Evolutionary conservation across 1,284 basidiomycete genomes (phyloP).

Genomic region (Cryptococcus wingfieldii): DNA sequence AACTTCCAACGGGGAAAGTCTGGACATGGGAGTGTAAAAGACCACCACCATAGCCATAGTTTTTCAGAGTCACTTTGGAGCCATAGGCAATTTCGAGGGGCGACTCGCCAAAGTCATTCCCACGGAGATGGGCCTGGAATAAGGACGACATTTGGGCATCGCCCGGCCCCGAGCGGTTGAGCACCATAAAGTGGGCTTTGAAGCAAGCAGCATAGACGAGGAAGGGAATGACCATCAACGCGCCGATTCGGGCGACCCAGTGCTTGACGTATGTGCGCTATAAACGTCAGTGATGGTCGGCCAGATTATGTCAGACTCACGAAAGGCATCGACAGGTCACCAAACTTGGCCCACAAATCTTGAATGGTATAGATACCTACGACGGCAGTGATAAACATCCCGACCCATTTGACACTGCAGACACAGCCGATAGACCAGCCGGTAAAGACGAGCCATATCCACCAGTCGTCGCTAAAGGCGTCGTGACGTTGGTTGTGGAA

Average conservation of each 20-base stretch:
- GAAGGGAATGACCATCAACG: constrained; percentile 84
- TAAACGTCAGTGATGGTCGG: background rate
- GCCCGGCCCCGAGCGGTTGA: constrained; percentile 91
- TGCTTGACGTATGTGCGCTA: constrained; percentile 77
- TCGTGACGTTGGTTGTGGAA: constrained; percentile 93
- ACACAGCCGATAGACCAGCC: constrained; percentile 92
- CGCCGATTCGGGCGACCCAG: constrained; percentile 81
- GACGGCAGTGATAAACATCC: constrained; percentile 88
- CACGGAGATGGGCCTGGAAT: constrained; percentile 94
- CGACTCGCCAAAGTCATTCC: constrained; percentile 86
- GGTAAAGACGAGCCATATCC: constrained; percentile 87
- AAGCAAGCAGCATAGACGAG: constrained; percentile 90
- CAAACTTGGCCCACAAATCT: constrained; percentile 98
- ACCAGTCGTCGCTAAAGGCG: constrained; percentile 86
- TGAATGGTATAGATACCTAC: constrained; percentile 96
- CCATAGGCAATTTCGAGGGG: constrained; percentile 88
- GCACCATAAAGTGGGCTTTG: constrained; percentile 91
- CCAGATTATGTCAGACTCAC: constrained; percentile 52
- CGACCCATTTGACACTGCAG: constrained; percentile 96
- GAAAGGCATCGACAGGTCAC: constrained; percentile 84
- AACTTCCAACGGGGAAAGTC: constrained; percentile 85
- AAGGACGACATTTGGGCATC: constrained; percentile 98
- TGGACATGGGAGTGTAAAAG: constrained; percentile 95
- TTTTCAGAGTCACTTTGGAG: constrained; percentile 89
- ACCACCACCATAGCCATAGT: constrained; percentile 96